Evolutionary conservation across 2,329 filamentous ascomycete species (phyloP), one percentile per base, ranked within the genome.

Genomic region (Aspergillus japonicus): DNA sequence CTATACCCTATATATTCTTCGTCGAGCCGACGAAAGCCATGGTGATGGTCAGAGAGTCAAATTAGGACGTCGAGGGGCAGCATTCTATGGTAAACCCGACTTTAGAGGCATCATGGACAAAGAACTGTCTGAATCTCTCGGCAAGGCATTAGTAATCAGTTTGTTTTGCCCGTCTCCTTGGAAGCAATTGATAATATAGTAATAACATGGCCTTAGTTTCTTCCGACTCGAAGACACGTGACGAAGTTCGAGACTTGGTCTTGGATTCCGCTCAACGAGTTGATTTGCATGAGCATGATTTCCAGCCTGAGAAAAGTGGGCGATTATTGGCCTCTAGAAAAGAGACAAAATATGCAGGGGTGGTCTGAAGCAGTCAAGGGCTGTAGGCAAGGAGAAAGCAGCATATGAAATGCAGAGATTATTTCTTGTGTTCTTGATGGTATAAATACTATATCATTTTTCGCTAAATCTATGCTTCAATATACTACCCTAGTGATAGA

Each of bases 271-370:
- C 31, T 33, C 31, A 29, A 23, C 33, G 31, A 49, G 23, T 58
- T 29, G 50, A 58, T 54, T 58, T 54, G 21, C 39, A 54, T 29
- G 50, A 58, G 50, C 23, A 50, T 16, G 50, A 58, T 49, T 54
- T 50, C 48, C 56, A 58, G 50, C 56, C 50, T 33, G 31, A 33
- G 31, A 33, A 33, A 33, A 33, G 11, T 33, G 31, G 31, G 31
- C 31, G 31, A 33, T 33, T 33, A 33, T 33, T 2, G 31, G 31
- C 31, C 31, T 33, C 31, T 33, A 33, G 31, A 33, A 33, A 33
- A 33, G 31, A 33, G 31, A 33, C 4, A 33, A 33, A 33, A 33
- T 33, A 33, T 33, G 31, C 31, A 33, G 31, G 31, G 31, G 31
- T 33, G 31, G 31, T 33, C 31, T 33, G 31, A 33, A 33, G 31